These are phyloP conservation scores for Atkinsonella texensis DNA, from an alignment of 2,329 filamentous ascomycete genomes.

Conservation along the genomic window DNA sequence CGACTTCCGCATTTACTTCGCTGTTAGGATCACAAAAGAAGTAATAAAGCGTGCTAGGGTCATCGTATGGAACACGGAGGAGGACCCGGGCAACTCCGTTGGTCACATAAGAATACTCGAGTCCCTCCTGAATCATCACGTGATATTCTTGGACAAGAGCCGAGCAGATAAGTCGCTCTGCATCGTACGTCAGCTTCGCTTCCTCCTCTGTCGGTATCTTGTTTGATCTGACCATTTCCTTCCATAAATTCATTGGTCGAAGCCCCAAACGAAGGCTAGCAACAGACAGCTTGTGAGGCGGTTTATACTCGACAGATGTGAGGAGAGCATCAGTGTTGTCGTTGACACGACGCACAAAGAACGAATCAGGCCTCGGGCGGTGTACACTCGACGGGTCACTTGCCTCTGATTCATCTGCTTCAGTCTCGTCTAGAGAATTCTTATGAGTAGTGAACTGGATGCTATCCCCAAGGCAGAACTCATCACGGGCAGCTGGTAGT, in stretches of 20 bases:
- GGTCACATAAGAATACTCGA: constrained; percentile 1
- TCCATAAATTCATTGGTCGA: neutral
- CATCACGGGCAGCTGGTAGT: neutral
- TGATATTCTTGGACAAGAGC: constrained; percentile 5
- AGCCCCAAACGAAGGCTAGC: neutral
- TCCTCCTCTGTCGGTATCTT: neutral
- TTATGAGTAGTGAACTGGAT: neutral
- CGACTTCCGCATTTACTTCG: neutral
- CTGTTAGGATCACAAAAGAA: neutral
- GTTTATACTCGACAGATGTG: neutral
- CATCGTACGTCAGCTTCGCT: neutral
- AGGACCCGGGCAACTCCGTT: constrained; percentile 1
- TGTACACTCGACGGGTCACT: neutral
- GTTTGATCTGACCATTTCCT: neutral
- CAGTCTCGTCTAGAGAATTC: neutral
- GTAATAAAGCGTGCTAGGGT: neutral
- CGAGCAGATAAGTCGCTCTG: constrained; percentile 4
- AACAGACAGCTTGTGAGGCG: constrained; percentile 1
- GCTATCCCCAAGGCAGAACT: neutral
- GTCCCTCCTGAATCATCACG: constrained; percentile 6
- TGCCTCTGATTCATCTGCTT: neutral
- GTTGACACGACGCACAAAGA: neutral
- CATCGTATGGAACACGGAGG: neutral
- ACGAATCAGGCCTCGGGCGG: neutral
- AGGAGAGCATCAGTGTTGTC: neutral